Conservation (phyloP, 2,329 filamentous ascomycete species). For the Monosporascus cannonballus region DNA sequence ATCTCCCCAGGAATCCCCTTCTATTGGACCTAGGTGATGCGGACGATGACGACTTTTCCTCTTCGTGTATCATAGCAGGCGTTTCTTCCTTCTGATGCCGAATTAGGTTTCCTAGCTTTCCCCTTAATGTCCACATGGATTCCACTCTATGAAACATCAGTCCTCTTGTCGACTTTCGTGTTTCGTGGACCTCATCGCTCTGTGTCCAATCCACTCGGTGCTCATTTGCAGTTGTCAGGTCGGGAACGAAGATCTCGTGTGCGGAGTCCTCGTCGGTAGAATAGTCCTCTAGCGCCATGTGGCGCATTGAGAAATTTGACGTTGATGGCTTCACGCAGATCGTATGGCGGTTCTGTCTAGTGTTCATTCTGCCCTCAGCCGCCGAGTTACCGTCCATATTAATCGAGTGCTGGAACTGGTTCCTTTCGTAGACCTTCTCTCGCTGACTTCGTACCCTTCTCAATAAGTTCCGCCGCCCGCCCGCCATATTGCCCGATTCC, state of each 20-base stretch:
- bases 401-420: constrained; percentile 36
- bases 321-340: neutral
- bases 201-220: constrained; percentile 53
- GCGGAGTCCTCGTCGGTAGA: constrained; percentile 9
- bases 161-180: constrained; percentile 10
- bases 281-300: neutral
- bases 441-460: constrained; percentile 32
- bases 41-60: constrained; percentile 7
- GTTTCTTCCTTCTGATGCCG: constrained; percentile 19
- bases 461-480: constrained; percentile 30
- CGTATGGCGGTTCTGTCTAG: neutral
- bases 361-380: constrained; percentile 2
- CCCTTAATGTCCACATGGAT: constrained; percentile 44
- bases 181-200: constrained; percentile 38
- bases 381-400: constrained; percentile 22
- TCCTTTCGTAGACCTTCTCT: constrained; percentile 33
- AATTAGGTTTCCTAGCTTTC: constrained; percentile 31
- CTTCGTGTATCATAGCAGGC: constrained; percentile 4
- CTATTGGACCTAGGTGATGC: constrained; percentile 26
- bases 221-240: constrained; percentile 21
- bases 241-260: constrained; percentile 20
- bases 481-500: constrained; percentile 25
- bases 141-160: constrained; percentile 37
- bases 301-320: neutral
- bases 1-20: constrained; percentile 35